A percentile compares a stretch with the other conserved stretches of the same genome.
Evolutionary conservation across 108 stramenopile species (phyloP).

Genomic region (Stephanodiscus triporus): DNA sequence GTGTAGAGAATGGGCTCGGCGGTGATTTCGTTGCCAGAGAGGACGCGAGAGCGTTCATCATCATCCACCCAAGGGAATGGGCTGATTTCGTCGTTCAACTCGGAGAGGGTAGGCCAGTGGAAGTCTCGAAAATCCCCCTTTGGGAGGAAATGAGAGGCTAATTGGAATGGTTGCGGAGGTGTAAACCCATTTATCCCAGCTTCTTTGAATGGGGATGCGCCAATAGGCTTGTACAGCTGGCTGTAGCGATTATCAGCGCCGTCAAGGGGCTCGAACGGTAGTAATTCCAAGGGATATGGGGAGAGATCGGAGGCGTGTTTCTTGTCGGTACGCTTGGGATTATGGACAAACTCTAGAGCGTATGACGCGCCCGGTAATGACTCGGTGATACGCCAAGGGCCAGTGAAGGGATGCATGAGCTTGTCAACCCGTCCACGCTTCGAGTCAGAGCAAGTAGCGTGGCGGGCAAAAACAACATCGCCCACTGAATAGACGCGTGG

Average conservation of each 20-base stretch:
- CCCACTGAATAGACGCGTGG: no score
- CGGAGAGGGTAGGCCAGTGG: not conserved
- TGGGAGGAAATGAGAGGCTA: not conserved
- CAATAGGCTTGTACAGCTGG: not conserved
- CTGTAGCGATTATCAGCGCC: not conserved
- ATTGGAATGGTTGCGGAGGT: not conserved
- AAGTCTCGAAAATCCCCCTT: not conserved
- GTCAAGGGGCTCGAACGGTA: slow-evolving; percentile 1
- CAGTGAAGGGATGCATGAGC: no score
- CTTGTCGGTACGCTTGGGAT: not conserved
- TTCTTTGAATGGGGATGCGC: not conserved
- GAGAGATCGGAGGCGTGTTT: not conserved
- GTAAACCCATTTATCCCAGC: not conserved
- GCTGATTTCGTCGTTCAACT: not conserved
- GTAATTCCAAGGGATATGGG: not conserved
- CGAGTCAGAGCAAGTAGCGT: not conserved
- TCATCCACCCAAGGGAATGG: not conserved
- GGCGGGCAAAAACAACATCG: no score
- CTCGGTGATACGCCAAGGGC: no score
- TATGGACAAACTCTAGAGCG: not conserved
- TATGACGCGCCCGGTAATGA: not conserved
- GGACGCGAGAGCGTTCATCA: not conserved
- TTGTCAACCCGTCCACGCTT: not conserved
- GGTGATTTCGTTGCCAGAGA: not conserved
- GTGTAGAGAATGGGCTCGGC: not conserved